Conservation (phyloP, 441 rosid species). For the Breynia disticha region DNA sequence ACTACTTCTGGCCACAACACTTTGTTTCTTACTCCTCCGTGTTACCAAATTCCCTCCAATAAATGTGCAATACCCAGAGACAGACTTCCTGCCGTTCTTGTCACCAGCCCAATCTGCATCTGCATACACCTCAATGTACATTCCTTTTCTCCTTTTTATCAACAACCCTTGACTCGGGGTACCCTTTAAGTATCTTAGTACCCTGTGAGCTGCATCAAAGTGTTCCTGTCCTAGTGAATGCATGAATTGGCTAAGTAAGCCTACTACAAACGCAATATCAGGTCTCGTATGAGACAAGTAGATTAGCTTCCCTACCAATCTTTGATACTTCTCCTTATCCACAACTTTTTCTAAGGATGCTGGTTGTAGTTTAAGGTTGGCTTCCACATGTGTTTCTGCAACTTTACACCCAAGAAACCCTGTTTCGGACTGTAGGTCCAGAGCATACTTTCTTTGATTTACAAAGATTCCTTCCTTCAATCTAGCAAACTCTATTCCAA, state of each 20-base stretch:
- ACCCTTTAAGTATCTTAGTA: no score
- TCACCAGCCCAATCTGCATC: background rate
- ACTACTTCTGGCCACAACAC: background rate
- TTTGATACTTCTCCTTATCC: background rate
- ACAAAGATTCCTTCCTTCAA: background rate
- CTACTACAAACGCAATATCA: background rate
- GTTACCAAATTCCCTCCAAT: background rate
- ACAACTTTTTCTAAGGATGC: background rate
- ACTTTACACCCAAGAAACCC: background rate
- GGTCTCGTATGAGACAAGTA: background rate
- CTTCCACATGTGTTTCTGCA: background rate
- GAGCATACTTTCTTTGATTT: background rate
- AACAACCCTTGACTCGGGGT: background rate
- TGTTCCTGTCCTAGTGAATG: background rate
- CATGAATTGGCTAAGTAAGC: background rate
- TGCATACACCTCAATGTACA: background rate
- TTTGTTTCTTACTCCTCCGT: background rate
- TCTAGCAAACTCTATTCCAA: background rate
- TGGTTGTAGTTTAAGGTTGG: no score
- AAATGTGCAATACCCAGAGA: background rate
- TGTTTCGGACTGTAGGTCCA: background rate
- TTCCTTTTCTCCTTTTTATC: background rate
- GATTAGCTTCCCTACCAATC: background rate
- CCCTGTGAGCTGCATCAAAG: background rate
- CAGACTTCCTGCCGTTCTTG: background rate